Conservation (phyloP, 2,329 filamentous ascomycete genomes). For the Phialophora macrospora region DNA sequence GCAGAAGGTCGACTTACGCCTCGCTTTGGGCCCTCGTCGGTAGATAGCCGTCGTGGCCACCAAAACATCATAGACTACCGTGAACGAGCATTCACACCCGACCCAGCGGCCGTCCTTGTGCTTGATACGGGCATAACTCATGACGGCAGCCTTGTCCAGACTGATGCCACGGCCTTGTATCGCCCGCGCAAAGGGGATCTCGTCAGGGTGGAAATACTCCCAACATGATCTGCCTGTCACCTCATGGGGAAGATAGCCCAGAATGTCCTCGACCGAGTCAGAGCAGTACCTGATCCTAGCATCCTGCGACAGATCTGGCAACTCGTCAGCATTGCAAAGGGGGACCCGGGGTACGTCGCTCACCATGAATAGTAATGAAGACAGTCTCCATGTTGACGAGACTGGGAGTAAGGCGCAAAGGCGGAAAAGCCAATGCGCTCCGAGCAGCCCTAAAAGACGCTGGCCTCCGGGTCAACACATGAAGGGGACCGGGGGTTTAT, state of each 20-base stretch:
- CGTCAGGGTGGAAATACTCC: constrained; percentile 83
- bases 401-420: constrained; percentile 21
- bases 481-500: constrained; percentile 16
- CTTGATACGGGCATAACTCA: constrained; percentile 76
- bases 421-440: constrained; percentile 26
- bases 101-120: constrained; percentile 73
- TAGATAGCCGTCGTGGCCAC: constrained; percentile 85
- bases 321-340: constrained; percentile 33
- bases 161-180: constrained; percentile 74
- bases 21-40: constrained; percentile 68
- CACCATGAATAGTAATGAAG: constrained; percentile 90
- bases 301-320: constrained; percentile 71
- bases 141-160: constrained; percentile 81
- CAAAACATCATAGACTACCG: constrained; percentile 83
- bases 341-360: constrained; percentile 45
- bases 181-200: constrained; percentile 73
- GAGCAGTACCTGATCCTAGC: constrained; percentile 83
- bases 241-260: constrained; percentile 78
- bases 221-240: constrained; percentile 78
- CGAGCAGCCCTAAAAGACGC: constrained; percentile 40
- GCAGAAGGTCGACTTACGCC: constrained; percentile 63
- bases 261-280: constrained; percentile 79
- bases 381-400: constrained; percentile 71
- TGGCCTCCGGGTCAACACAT: constrained; percentile 27
- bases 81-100: constrained; percentile 86